These are phyloP conservation scores for Chaetomiaceae sp. DNA, from an alignment of 2,329 filamentous ascomycete genomes.

Conservation along the genomic window DNA sequence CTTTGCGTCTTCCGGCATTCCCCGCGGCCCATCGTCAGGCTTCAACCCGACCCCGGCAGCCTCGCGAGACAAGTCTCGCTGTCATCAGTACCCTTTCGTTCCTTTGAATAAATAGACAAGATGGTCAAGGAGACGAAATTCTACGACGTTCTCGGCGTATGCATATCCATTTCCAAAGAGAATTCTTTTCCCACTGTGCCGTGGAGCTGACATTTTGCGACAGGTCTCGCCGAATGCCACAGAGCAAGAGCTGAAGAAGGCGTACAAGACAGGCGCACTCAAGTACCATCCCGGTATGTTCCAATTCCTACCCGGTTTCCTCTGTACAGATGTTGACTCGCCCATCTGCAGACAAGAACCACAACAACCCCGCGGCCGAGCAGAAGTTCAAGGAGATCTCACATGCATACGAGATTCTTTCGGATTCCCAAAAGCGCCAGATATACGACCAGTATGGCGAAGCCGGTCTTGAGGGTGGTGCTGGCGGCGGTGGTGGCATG, in stretches of 20 bases:
- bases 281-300: constrained; percentile 78
- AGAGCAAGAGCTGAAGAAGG: constrained; percentile 86
- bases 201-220: constrained; percentile 13
- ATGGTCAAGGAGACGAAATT: constrained; percentile 42
- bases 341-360: constrained; percentile 80
- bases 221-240: constrained; percentile 75
- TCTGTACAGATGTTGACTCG: constrained; percentile 1
- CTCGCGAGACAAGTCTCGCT: neutral
- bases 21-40: constrained; percentile 5
- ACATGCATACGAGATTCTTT: constrained; percentile 91
- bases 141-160: constrained; percentile 75
- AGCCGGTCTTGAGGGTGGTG: constrained; percentile 88
- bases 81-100: neutral
- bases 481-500: constrained; percentile 72
- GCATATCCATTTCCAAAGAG: constrained; percentile 25
- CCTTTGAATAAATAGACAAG: constrained; percentile 19
- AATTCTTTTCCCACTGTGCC: neutral
- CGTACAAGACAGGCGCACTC: constrained; percentile 76
- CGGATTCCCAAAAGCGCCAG: constrained; percentile 83
- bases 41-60: constrained; percentile 8
- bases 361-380: constrained; percentile 84
- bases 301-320: neutral
- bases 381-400: constrained; percentile 99
- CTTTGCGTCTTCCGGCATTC: neutral
- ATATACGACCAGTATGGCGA: constrained; percentile 98